Conservation (phyloP, 495 filamentous ascomycete species). For the Neurospora tetraspora region DNA sequence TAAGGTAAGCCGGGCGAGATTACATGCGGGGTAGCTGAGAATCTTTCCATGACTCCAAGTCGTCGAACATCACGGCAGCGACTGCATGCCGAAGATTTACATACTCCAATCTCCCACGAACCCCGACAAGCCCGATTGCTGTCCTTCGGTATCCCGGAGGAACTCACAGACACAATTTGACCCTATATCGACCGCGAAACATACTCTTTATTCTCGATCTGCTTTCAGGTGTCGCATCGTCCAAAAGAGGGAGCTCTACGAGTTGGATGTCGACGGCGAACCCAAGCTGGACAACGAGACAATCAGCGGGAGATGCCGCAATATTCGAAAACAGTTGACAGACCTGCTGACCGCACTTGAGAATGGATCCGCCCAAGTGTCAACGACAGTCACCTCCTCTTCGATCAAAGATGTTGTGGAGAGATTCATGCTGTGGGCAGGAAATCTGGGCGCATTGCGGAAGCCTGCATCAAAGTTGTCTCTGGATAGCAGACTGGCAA, state of each 20-base stretch:
- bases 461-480: slow-evolving; percentile 1
- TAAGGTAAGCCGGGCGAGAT: neutral
- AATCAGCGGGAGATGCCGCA: neutral
- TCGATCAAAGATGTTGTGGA: slow-evolving; percentile 4
- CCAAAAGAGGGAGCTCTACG: too few relatives aligned
- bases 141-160: too few relatives aligned
- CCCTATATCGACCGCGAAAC: too few relatives aligned
- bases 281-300: neutral
- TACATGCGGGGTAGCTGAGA: neutral
- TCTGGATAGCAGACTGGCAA: slow-evolving; percentile 1
- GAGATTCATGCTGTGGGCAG: slow-evolving; percentile 10
- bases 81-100: neutral
- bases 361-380: neutral
- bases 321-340: neutral
- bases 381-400: neutral
- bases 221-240: too few relatives aligned
- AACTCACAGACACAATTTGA: too few relatives aligned
- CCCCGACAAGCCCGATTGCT: too few relatives aligned
- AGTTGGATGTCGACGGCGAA: neutral
- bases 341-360: neutral
- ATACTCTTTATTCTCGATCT: too few relatives aligned
- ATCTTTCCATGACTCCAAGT: neutral
- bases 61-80: neutral
- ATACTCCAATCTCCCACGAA: neutral
- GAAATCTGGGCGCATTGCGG: slow-evolving; percentile 7